phyloP scores from a whole-genome alignment of 345 rosid species.

The Abelmoschus esculentus region DNA sequence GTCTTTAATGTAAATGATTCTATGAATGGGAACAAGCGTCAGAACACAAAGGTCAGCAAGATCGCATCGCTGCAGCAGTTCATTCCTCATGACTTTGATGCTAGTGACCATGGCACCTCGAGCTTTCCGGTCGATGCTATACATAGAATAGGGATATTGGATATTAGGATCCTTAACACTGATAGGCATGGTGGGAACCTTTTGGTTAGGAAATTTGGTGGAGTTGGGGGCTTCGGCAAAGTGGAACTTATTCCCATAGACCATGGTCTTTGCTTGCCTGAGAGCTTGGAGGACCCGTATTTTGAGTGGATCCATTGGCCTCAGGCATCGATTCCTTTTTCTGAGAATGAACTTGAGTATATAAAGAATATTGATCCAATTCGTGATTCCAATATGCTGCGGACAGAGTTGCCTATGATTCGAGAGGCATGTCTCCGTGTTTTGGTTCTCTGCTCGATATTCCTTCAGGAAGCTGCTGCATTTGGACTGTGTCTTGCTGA shows the following conservation, averaged over 20 bases:
- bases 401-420: no score
- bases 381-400: no score
- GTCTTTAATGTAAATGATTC: slow-evolving; percentile 76
- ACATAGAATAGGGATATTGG: slow-evolving; percentile 80
- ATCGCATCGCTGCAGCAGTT: slow-evolving; percentile 92
- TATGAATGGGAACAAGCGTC: slow-evolving; percentile 54
- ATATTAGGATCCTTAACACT: slow-evolving; percentile 81
- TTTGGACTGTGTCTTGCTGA: no score
- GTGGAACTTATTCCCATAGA: slow-evolving; percentile 84
- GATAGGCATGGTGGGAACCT: slow-evolving; percentile 99
- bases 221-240: no score
- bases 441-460: no score
- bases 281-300: slow-evolving; percentile 90
- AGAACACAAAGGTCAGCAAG: slow-evolving; percentile 76
- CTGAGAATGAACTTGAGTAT: slow-evolving; percentile 83
- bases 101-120: slow-evolving; percentile 90
- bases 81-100: slow-evolving; percentile 88
- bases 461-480: no score
- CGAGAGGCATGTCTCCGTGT: no score
- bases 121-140: slow-evolving; percentile 85
- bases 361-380: slow-evolving; percentile 55
- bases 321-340: slow-evolving; percentile 87
- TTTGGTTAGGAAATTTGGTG: neutral
- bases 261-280: slow-evolving; percentile 93
- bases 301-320: slow-evolving; percentile 99